phyloP scores from a whole-genome alignment of 75 land plant species.

The Cunninghamia lanceolata region DNA sequence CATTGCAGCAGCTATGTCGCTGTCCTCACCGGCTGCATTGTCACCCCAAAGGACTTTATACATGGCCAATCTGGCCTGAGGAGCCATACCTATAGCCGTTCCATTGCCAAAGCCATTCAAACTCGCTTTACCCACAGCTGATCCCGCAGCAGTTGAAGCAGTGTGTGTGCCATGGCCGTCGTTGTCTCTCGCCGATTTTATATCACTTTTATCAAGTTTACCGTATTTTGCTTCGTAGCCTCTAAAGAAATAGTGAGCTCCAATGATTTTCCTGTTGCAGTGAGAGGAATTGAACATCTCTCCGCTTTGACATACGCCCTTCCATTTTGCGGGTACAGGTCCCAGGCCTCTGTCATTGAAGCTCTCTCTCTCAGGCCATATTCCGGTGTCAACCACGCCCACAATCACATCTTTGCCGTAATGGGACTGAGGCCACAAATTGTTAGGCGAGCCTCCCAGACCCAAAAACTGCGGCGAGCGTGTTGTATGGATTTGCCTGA shows the following conservation, averaged over 20 bases:
- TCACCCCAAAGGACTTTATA: too few species aligned
- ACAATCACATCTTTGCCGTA: slow-evolving; percentile 44
- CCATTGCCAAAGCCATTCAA: slow-evolving; percentile 16
- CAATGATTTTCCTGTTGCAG: slow-evolving; percentile 41
- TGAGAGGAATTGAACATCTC: too few species aligned
- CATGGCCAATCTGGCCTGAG: slow-evolving; percentile 1
- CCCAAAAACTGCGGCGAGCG: background rate
- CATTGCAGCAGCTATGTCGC: too few species aligned
- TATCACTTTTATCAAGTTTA: background rate
- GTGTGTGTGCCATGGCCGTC: slow-evolving; percentile 46
- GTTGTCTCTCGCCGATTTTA: slow-evolving; percentile 19
- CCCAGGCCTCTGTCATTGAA: too few species aligned
- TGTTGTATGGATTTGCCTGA: background rate
- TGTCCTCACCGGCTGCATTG: too few species aligned
- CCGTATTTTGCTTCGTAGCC: slow-evolving; percentile 24
- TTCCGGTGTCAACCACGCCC: slow-evolving; percentile 50
- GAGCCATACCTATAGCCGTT: slow-evolving; percentile 26
- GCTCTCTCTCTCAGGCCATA: slow-evolving; percentile 40
- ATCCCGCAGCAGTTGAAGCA: slow-evolving; percentile 35
- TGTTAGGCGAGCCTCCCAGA: background rate
- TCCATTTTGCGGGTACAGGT: too few species aligned
- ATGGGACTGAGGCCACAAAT: slow-evolving; percentile 3
- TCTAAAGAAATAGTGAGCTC: slow-evolving; percentile 33
- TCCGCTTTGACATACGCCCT: too few species aligned
- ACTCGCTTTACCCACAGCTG: slow-evolving; percentile 15